A percentile compares a stretch with the other conserved stretches of the same genome.
phyloP scores from a whole-genome alignment of 2,329 filamentous ascomycete genomes.

The Colletotrichum agaves region DNA sequence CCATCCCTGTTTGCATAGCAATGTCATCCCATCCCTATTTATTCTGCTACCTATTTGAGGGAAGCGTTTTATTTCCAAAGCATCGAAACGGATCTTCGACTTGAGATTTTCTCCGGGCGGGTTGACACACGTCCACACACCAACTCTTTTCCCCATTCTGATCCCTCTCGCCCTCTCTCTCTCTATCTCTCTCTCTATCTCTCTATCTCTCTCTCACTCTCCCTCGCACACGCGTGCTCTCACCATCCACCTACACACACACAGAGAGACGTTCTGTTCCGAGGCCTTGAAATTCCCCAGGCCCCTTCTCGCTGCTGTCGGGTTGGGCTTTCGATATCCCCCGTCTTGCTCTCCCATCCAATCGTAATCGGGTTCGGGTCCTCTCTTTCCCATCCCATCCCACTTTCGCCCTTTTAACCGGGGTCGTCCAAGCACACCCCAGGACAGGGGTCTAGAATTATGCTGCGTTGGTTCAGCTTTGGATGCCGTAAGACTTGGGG shows the following conservation, averaged over 20 bases:
- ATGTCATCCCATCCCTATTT: slow-evolving; percentile 26
- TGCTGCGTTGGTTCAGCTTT: not conserved
- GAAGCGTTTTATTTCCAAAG: slow-evolving; percentile 23
- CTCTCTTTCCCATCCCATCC: not conserved
- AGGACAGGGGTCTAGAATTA: not conserved
- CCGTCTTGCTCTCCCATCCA: not conserved
- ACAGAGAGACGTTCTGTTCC: not conserved
- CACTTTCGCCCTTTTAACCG: not conserved
- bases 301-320: not conserved
- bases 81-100: slow-evolving; percentile 30
- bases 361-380: slow-evolving; percentile 33
- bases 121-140: slow-evolving; percentile 21
- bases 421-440: slow-evolving; percentile 1
- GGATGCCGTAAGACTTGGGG: not conserved
- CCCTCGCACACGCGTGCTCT: not conserved
- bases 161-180: not conserved
- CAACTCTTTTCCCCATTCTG: not conserved
- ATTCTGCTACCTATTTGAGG: slow-evolving; percentile 28
- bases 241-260: not conserved
- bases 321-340: slow-evolving; percentile 10
- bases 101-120: not conserved
- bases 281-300: slow-evolving; percentile 11
- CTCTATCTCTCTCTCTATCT: not conserved
- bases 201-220: not conserved
- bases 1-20: slow-evolving; percentile 20